Evolutionary conservation across 192 early-diverging fungal species (phyloP), one percentile per base, ranked within the genome.

Genomic region (Entrophospora sp.): DNA sequence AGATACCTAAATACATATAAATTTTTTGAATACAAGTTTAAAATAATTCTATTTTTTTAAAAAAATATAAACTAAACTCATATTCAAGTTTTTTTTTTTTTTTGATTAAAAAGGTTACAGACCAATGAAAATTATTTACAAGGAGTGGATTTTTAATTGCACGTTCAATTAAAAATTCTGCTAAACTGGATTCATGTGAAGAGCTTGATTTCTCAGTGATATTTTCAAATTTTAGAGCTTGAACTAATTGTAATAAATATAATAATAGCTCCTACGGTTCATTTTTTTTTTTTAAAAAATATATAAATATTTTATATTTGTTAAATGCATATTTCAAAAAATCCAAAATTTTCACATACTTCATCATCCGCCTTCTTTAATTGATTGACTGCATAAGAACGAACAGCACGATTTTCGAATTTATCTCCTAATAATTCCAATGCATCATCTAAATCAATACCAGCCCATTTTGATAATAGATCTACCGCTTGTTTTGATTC

Each of bases 101-200:
- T n/a, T 31, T 18, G 18, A 66, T 20, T 46, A 65, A 6, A 7
- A 61, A 7, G 9, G 67, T 12, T 6, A 49, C 62, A 24, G 73
- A 89, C 96, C 96, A 98, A 74, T 96, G 85, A 58, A 98, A 91
- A 52, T 90, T 89, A 75, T 94, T 98, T 52, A 94, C 97, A 53
- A 99, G 76, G 16, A 89, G 79, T 9, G 84, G 83, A 68, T 95
- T 96, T 43, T 82, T 73, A 24, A 95, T 76, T 12, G 90, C 86
- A 1, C 97, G 84, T 65, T 92, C 89, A 46, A 97, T 90, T 58
- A 99, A 73, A 71, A 99, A 98, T 31, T 88, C 84, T 0, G 83
- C 92, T 36, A 99, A 69, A 8, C 83, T 83, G 2, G 87, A 87
- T 25, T 86, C 72, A 61, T 77, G 66, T 20, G 61, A 63, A 34